A percentile compares a stretch with the other conserved stretches of the same genome.
Conservation (phyloP, 2,329 filamentous ascomycete species). For the Alternaria burnsii region DNA sequence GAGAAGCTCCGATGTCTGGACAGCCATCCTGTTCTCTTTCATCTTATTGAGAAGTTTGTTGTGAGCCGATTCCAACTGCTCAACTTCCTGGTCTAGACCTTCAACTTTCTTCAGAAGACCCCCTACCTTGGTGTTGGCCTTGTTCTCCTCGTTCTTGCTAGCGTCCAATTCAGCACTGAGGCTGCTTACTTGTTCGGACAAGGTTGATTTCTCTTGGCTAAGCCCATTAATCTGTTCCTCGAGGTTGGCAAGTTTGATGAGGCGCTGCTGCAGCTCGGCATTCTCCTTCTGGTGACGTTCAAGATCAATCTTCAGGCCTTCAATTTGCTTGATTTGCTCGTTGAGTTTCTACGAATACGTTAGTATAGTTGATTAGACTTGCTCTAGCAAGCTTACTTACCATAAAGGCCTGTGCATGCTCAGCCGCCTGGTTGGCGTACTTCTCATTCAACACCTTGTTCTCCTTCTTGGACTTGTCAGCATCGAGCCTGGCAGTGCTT, state of each 20-base stretch:
- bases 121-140: slow-evolving; percentile 10
- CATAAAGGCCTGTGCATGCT: slow-evolving; percentile 29
- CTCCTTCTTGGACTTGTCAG: slow-evolving; percentile 31
- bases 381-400: slow-evolving; percentile 18
- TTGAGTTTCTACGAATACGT: slow-evolving; percentile 17
- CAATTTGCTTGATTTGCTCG: slow-evolving; percentile 31
- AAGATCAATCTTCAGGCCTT: slow-evolving; percentile 21
- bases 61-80: slow-evolving; percentile 18
- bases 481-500: slow-evolving; percentile 21
- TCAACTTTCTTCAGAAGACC: slow-evolving; percentile 18
- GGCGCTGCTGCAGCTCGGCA: slow-evolving; percentile 21
- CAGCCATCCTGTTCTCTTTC: slow-evolving; percentile 11
- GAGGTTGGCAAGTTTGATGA: slow-evolving; percentile 25
- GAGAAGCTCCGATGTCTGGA: not conserved
- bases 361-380: not conserved
- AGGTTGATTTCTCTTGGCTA: slow-evolving; percentile 4
- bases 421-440: slow-evolving; percentile 31
- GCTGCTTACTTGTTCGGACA: slow-evolving; percentile 16
- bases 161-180: slow-evolving; percentile 21
- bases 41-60: slow-evolving; percentile 22
- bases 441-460: slow-evolving; percentile 28
- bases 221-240: slow-evolving; percentile 18
- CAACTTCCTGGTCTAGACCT: slow-evolving; percentile 17
- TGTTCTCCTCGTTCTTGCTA: slow-evolving; percentile 7
- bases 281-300: slow-evolving; percentile 24